Conservation (phyloP, 2,329 filamentous ascomycete species). For the Atkinsonella hypoxylon region DNA sequence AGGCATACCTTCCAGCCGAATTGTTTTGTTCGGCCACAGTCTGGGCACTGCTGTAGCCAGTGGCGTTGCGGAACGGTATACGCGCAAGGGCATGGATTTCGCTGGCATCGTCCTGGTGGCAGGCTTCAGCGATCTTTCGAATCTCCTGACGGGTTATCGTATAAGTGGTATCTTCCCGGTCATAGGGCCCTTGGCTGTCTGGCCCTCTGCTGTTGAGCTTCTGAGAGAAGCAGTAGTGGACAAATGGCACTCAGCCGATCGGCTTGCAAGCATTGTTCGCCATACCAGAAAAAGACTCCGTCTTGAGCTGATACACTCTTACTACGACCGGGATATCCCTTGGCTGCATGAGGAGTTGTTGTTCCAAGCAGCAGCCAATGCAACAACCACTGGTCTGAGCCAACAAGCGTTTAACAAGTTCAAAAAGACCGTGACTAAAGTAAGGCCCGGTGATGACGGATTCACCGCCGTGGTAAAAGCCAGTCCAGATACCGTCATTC, state of each 20-base stretch:
- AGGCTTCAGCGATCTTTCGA: constrained; percentile 63
- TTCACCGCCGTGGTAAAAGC: constrained; percentile 35
- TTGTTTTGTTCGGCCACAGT: constrained; percentile 76
- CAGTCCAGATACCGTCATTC: constrained; percentile 34
- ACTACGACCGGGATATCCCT: constrained; percentile 72
- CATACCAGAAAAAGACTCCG: constrained; percentile 43
- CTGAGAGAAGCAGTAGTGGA: constrained; percentile 59
- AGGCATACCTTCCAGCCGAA: constrained; percentile 54
- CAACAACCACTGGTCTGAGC: constrained; percentile 27
- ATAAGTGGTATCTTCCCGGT: constrained; percentile 69
- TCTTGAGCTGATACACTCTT: constrained; percentile 66
- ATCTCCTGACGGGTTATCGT: constrained; percentile 64
- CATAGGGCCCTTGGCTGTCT: constrained; percentile 59
- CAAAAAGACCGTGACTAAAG: constrained; percentile 34
- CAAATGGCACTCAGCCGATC: constrained; percentile 61
- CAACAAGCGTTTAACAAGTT: constrained; percentile 27
- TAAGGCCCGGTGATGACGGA: constrained; percentile 28
- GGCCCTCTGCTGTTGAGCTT: constrained; percentile 50
- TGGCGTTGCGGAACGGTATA: constrained; percentile 61
- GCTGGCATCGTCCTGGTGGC: constrained; percentile 71
- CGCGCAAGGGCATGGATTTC: constrained; percentile 50
- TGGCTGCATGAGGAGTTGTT: constrained; percentile 56
- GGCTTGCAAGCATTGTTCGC: constrained; percentile 47
- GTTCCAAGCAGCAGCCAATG: constrained; percentile 47
- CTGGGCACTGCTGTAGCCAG: constrained; percentile 76